phyloP scores from a whole-genome alignment of 2,329 filamentous ascomycete genomes.

The Aspergillus sp. region DNA sequence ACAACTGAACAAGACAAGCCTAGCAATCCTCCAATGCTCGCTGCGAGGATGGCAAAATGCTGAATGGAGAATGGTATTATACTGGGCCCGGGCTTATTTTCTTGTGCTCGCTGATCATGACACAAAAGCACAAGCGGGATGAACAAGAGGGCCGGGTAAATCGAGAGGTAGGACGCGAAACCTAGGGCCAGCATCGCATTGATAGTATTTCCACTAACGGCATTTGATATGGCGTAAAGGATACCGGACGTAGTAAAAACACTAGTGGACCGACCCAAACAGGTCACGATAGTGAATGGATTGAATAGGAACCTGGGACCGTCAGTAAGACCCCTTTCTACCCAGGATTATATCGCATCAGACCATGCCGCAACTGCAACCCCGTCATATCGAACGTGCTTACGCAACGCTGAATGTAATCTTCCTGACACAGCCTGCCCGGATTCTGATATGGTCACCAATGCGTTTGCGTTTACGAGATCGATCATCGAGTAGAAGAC shows the following conservation, averaged over 20 bases:
- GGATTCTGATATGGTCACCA: slow-evolving; percentile 72
- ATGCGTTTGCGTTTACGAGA: slow-evolving; percentile 68
- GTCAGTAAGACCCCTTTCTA: slow-evolving; percentile 1
- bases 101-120: slow-evolving; percentile 55
- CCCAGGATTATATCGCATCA: slow-evolving; percentile 15
- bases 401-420: slow-evolving; percentile 69
- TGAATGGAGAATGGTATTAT: slow-evolving; percentile 45
- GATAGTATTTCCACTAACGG: slow-evolving; percentile 62
- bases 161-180: slow-evolving; percentile 80
- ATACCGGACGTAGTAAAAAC: slow-evolving; percentile 85
- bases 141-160: slow-evolving; percentile 82
- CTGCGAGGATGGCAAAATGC: slow-evolving; percentile 47
- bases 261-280: slow-evolving; percentile 78
- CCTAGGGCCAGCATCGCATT: slow-evolving; percentile 77
- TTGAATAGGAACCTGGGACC: slow-evolving; percentile 76
- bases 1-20: slow-evolving; percentile 65
- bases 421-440: slow-evolving; percentile 67
- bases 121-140: slow-evolving; percentile 73
- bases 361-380: slow-evolving; percentile 72
- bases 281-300: slow-evolving; percentile 85
- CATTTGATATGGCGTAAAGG: slow-evolving; percentile 72
- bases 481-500: slow-evolving; percentile 76
- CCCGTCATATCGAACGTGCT: slow-evolving; percentile 64
- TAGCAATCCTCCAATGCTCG: slow-evolving; percentile 55
- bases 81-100: slow-evolving; percentile 23